Evolutionary conservation across 306 rosid genomes (phyloP), one percentile per base, ranked within the genome.

Genomic region (Medicago arabica): DNA sequence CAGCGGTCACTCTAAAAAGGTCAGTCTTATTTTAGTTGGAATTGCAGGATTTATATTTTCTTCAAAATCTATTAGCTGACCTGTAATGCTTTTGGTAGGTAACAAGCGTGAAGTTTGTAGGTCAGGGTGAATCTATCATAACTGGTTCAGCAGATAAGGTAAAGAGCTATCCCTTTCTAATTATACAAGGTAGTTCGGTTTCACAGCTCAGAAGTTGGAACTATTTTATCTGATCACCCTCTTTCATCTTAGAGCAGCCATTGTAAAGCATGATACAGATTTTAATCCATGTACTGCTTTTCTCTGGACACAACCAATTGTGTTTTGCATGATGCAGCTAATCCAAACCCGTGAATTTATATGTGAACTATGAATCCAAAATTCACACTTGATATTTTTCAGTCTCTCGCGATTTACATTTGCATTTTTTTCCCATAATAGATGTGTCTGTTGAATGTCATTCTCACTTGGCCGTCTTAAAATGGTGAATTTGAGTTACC

Each of bases 61-160:
- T 40, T 72, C 18, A 68, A 76, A 18, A 53, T 71, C 23, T 16
- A 55, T 67, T 64, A 57, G 54, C 86, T 84, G 83, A 80, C 70
- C 58, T 13, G 59, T 40, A 23, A 17, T 78, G 38, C 67, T 50
- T 80, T 78, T 77, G 69, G 62, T 82, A 93, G 98, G 97, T 96
- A 44, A 92, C 91, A 12, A 86, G 99, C 19, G 92, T 92, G 47
- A 96, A 96, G 83, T 90, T 92, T 89, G 97, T 89, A 54, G 88
- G 72, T 38, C 89, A 86, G 18, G 99, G 96, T 0, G 89, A 90
- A 76, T 78, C 89, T 3, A 63, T 92, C 84, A 77, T 96, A 72
- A 92, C 91, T 70, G 87, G 89, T 83, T 96, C 99, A 58, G 91
- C 94, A 64, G 99, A 96, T 75, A 96, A 92, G 97, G 99, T 92